phyloP scores from a whole-genome alignment of 805 yeast genomes.

The Metschnikowia similis region DNA sequence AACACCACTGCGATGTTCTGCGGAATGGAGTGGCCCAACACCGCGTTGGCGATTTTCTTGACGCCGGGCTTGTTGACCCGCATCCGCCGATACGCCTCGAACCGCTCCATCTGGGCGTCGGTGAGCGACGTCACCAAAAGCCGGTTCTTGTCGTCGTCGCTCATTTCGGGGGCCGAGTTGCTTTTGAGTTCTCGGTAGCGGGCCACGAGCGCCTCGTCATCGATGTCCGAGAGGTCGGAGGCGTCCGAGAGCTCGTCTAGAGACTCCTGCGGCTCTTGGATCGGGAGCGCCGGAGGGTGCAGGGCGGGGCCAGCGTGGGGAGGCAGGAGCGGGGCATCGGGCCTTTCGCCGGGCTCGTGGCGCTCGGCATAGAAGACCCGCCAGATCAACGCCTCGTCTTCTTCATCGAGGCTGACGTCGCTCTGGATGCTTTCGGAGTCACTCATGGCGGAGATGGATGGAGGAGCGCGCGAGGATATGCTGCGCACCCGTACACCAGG shows the following conservation, averaged over 20 bases:
- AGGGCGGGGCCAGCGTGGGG: no score
- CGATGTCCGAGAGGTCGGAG: conserved; percentile 32
- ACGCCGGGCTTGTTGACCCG: conserved; percentile 60
- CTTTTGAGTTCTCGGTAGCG: conserved; percentile 30
- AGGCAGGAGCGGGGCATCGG: conserved; percentile 1
- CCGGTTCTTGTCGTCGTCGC: conserved; percentile 54
- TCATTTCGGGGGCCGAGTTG: conserved; percentile 23
- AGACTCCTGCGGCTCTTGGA: no score
- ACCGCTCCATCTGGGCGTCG: conserved; percentile 79
- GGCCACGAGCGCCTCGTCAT: conserved; percentile 29
- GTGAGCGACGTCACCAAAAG: conserved; percentile 69
- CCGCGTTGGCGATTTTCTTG: conserved; percentile 73
- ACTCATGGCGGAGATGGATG: conserved; percentile 8
- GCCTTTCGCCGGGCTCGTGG: conserved; percentile 10
- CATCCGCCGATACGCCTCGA: conserved; percentile 82
- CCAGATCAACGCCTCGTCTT: conserved; percentile 43
- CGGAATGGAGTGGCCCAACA: conserved; percentile 74
- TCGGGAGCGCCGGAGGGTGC: not conserved
- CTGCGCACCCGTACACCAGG: not conserved
- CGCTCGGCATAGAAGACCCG: conserved; percentile 35
- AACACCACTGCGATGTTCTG: conserved; percentile 75
- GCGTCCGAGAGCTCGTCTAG: conserved; percentile 19
- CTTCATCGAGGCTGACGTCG: conserved; percentile 41
- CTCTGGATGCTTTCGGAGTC: conserved; percentile 21
- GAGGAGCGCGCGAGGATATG: not conserved